Base-by-base conservation (phyloP, 2,329 filamentous ascomycete species). In the Corinectria fuckeliana region DNA sequence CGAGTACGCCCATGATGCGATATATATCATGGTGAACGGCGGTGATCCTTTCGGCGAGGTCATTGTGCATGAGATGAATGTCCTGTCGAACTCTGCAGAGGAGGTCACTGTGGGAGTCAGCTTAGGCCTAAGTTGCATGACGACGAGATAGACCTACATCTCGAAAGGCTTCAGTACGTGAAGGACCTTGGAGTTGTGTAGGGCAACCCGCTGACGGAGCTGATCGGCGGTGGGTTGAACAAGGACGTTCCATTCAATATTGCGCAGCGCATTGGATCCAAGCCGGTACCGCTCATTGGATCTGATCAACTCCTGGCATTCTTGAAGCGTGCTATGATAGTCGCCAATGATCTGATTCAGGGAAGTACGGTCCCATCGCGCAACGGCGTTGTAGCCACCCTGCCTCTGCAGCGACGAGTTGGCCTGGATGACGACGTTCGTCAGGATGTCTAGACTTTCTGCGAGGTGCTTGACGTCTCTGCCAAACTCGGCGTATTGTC, bases 161-260 rank as follows among this genome's bases (percentile, higher is more conserved):
- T 77, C 72, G 41, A 77, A 75, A 1, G 75, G 75, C 48, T 74
- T 74, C 32, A 77, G 45, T 1, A 76, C 59, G 28, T 72, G 73
- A 13, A 71, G 55, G 7, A 77, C 64, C 54, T 75, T 75, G 18
- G 71, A 69, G 56, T 73, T 75, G 52, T 77, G 75, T 14, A 76
- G 58, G n/a, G 63, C 58, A 18, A 77, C 74, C 6, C 70, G 66
- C 28, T 67, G 60, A 5, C 74, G 72, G 7, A 77, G 62, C 21
- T 68, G 66, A 18, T 77, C 73, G 21, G 70, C 75, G 13, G 45
- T 61, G 1, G 74, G 74, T 47, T 75, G 72, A 5, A 76, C 72
- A 13, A 76, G 63, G 1, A 73, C 62, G 58, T 77, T 77, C 74
- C 74, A 77, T 55, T 75, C 72, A 20, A 77, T 63, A 58, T 74